Percentiles rank a stretch among this genome's conserved stretches.
These are phyloP conservation scores for Calamus simplicifolius DNA, from an alignment of 176 grass and related monocot genomes.

Conservation along the genomic window DNA sequence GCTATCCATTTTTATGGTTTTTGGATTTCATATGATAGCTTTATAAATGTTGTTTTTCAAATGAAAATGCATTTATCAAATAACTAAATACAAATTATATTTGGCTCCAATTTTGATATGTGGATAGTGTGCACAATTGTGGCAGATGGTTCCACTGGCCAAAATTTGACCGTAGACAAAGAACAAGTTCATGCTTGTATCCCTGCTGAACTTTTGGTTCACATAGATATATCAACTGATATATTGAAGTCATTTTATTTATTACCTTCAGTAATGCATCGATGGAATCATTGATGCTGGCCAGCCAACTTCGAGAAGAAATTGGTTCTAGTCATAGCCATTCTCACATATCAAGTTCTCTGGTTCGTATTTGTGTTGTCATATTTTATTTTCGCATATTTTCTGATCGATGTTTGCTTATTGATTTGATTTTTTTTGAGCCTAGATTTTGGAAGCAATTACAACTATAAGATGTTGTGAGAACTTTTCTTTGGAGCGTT, in stretches of 20 bases:
- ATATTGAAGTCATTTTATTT: slow-evolving; percentile 11
- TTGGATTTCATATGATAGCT: too few species aligned
- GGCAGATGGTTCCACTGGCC: slow-evolving; percentile 44
- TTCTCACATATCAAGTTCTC: slow-evolving; percentile 1
- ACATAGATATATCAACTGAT: slow-evolving; percentile 2
- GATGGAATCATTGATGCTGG: slow-evolving; percentile 4
- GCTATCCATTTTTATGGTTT: too few species aligned
- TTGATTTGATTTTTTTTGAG: neutral
- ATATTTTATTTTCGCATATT: neutral
- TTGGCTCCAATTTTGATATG: too few species aligned
- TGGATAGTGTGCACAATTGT: slow-evolving; percentile 2
- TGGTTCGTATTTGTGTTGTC: neutral
- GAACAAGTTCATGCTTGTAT: slow-evolving; percentile 29
- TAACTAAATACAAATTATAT: too few species aligned
- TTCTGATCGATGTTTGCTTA: neutral
- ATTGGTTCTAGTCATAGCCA: slow-evolving; percentile 1
- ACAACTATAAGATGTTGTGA: slow-evolving; percentile 4
- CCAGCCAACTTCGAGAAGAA: slow-evolving; percentile 1
- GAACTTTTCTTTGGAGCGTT: slow-evolving; percentile 5
- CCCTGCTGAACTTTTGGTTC: neutral
- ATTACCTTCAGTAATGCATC: slow-evolving; percentile 7
- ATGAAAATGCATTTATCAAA: too few species aligned
- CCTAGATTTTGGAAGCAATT: slow-evolving; percentile 9
- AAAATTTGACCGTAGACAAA: slow-evolving; percentile 31
- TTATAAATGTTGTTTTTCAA: too few species aligned